Base-by-base conservation (phyloP, 1,284 basidiomycete genomes). In the Waitea zeae region DNA sequence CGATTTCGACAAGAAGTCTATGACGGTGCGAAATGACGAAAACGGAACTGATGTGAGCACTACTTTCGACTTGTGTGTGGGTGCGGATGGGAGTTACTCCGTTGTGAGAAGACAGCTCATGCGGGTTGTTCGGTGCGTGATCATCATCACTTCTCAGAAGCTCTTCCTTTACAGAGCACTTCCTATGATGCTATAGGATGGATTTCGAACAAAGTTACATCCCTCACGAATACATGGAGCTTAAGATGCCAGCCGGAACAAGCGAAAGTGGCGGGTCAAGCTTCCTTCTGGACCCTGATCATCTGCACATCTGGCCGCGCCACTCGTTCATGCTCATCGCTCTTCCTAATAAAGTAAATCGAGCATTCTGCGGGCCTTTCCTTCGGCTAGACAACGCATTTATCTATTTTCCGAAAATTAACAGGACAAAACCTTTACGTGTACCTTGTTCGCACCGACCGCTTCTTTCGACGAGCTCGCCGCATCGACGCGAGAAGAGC, bases 241-340 rank as follows among this genome's bases (percentile, higher is more conserved):
- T 98, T 36, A 87, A 80, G 59, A 90, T 98, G 70, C 87, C 89
- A 43, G 67, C 90, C 47, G 80, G 80, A 39, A 57, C 62, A 38
- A 65, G 70, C 46, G 56, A 50, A 47, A 56, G 66, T 45, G 82
- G 71, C 44, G 60, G 72, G 40, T 53, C 70, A 39, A 62, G 57
- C 18, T 98, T 84, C 61, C 62, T 75, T 34, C 74, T 98, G 55
- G 88, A 95, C 64, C 82, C 86, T 43, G 80, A 87, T 57, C 87
- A 97, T 57, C 74, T 98, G 43, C 95, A 98, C 62, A 97, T 98
- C 51, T 98, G 93, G 93, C 95, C 93, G 39, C 77, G 90, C 49
- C 86, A 92, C 56, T 83, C 87, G 34, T 97, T 96, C 64, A 98
- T 98, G 93, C 71, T 98, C 47, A 96, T 98, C 49, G 95, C 89